A percentile compares a stretch with the other conserved stretches of the same genome.
phyloP scores from a whole-genome alignment of 2,329 filamentous ascomycete genomes.

The Madurella fahalii region DNA sequence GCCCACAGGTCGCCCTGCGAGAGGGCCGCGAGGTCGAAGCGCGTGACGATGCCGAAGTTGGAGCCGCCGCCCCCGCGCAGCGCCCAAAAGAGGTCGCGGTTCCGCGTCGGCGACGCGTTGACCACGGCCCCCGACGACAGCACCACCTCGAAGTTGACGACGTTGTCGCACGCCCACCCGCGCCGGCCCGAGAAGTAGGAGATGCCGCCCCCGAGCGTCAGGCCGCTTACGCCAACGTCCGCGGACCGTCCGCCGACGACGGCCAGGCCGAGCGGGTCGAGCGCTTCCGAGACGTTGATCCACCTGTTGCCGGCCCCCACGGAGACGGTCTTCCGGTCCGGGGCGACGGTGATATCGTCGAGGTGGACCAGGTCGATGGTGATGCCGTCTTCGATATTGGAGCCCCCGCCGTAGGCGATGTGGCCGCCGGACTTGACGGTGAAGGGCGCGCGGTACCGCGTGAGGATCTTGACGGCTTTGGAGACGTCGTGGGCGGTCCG shows the following conservation, averaged over 20 bases:
- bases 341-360: constrained; percentile 32
- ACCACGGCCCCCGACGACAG: constrained; percentile 43
- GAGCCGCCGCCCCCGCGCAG: constrained; percentile 21
- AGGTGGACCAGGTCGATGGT: constrained; percentile 43
- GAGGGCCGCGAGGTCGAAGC: constrained; percentile 18
- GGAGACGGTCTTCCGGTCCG: constrained; percentile 33
- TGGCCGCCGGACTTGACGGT: constrained; percentile 51
- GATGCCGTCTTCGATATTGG: constrained; percentile 39
- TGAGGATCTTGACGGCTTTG: constrained; percentile 23
- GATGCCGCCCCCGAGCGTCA: constrained; percentile 46
- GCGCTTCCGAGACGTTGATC: constrained; percentile 37
- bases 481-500: constrained; percentile 31
- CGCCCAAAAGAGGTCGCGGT: constrained; percentile 43
- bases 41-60: constrained; percentile 24
- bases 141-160: constrained; percentile 45
- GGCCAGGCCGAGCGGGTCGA: constrained; percentile 38
- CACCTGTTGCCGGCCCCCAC: constrained; percentile 44
- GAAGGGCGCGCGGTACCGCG: constrained; percentile 33
- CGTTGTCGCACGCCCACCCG: constrained; percentile 46
- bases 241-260: constrained; percentile 43
- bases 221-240: constrained; percentile 41
- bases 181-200: constrained; percentile 43
- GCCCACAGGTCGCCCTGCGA: constrained; percentile 21
- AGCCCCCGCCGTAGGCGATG: constrained; percentile 40
- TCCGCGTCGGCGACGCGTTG: constrained; percentile 33